Conservation (phyloP, 345 rosid genomes). For the Melastoma malabathricum region DNA sequence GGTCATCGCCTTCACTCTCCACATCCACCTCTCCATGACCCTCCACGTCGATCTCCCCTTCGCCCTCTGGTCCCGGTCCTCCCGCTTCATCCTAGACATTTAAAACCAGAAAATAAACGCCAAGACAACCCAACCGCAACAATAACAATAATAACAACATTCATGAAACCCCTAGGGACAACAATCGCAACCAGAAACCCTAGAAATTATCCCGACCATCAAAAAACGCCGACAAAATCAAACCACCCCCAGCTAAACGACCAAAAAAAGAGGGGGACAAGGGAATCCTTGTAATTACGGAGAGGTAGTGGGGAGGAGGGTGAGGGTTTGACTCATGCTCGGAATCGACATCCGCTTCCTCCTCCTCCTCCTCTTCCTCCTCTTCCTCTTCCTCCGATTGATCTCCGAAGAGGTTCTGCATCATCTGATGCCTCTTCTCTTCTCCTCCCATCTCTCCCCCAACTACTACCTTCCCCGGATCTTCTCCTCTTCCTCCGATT, state of each 20-base stretch:
- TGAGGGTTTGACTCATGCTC: slow-evolving; percentile 95
- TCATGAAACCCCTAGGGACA: not conserved
- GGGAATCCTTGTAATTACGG: slow-evolving; percentile 26
- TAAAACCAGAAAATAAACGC: not conserved
- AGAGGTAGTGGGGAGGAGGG: slow-evolving; percentile 66
- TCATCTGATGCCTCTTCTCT: slow-evolving; percentile 87
- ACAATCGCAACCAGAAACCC: no score
- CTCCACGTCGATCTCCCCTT: slow-evolving; percentile 31
- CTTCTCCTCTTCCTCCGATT: not conserved
- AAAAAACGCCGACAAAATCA: not conserved
- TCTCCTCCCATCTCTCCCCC: slow-evolving; percentile 50
- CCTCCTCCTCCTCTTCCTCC: slow-evolving; percentile 22
- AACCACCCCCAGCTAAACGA: not conserved
- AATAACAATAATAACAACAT: not conserved
- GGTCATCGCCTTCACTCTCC: slow-evolving; percentile 63
- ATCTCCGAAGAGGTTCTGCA: slow-evolving; percentile 94
- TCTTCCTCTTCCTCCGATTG: slow-evolving; percentile 89
- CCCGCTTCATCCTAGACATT: slow-evolving; percentile 69
- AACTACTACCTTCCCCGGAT: not conserved
- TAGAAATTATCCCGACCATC: not conserved
- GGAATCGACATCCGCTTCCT: slow-evolving; percentile 78
- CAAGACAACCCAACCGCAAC: not conserved
- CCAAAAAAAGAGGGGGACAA: not conserved
- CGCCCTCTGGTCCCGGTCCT: slow-evolving; percentile 42
- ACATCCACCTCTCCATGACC: slow-evolving; percentile 50